phyloP scores from a whole-genome alignment of 257 asterid genomes.

The Solanum phureja region DNA sequence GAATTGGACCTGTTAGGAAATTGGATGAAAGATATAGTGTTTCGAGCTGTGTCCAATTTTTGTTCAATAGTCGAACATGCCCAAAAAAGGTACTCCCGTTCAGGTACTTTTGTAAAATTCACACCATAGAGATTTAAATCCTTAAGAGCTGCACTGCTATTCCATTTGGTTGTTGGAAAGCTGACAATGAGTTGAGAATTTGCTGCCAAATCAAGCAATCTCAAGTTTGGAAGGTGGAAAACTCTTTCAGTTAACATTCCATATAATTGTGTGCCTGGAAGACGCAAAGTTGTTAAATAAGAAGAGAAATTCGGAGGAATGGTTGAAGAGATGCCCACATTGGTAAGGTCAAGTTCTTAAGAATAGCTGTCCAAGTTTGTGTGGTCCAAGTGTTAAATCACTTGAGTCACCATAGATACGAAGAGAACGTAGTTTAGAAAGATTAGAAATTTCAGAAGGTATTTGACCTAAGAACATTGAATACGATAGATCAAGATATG shows the following conservation, averaged over 20 bases:
- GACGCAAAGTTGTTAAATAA: background rate
- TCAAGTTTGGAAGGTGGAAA: slow-evolving; percentile 6
- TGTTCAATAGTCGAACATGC: background rate
- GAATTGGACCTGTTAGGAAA: background rate
- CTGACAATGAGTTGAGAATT: slow-evolving; percentile 4
- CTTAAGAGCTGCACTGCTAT: background rate
- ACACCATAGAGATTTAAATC: background rate
- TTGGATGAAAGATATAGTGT: background rate
- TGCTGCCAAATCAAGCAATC: background rate
- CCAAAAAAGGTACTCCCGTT: background rate
- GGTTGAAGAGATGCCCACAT: background rate
- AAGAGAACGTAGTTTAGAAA: background rate
- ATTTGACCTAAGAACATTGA: slow-evolving; percentile 13
- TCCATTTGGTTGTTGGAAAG: slow-evolving; percentile 6
- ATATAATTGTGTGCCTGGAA: background rate
- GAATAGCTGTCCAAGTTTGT: slow-evolving; percentile 1
- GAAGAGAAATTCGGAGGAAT: slow-evolving; percentile 10
- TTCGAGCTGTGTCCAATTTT: background rate
- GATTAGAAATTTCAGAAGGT: slow-evolving; percentile 3
- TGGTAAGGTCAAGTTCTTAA: background rate
- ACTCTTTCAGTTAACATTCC: slow-evolving; percentile 1
- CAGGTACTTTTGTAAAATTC: slow-evolving; percentile 2
- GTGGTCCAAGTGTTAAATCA: background rate
- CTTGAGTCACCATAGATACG: background rate
- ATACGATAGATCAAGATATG: slow-evolving; percentile 10